Evolutionary conservation across 306 rosid species (phyloP).

Genomic region (Astragalus membranaceus): DNA sequence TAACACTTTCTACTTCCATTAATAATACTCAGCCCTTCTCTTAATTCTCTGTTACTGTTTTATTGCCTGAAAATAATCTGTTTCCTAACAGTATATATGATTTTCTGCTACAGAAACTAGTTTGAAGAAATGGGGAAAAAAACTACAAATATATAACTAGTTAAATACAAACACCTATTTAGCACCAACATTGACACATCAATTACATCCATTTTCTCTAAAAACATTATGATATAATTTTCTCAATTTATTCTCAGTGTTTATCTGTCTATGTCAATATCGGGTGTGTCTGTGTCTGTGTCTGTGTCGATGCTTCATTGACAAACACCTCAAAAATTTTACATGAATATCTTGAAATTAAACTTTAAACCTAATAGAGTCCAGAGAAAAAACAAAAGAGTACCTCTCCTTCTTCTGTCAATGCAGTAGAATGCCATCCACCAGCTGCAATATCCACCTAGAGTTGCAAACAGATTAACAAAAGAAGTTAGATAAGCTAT

Average conservation of each 20-base stretch:
- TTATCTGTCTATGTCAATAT: too few relatives aligned
- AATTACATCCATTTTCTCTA: too few relatives aligned
- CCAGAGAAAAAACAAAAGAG: slow-evolving; percentile 2
- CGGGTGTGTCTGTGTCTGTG: too few relatives aligned
- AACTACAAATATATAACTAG: neutral
- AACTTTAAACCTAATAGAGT: slow-evolving; percentile 17
- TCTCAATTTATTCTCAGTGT: too few relatives aligned
- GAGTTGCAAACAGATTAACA: slow-evolving; percentile 4
- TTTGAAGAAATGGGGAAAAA: neutral
- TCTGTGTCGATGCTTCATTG: too few relatives aligned
- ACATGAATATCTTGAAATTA: neutral
- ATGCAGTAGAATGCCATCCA: slow-evolving; percentile 98
- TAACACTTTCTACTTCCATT: too few relatives aligned
- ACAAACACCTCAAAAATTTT: neutral
- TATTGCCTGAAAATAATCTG: too few relatives aligned
- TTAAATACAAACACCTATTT: neutral
- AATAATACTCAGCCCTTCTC: too few relatives aligned
- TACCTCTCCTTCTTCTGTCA: slow-evolving; percentile 94
- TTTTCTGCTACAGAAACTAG: neutral
- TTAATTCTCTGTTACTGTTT: too few relatives aligned
- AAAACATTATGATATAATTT: too few relatives aligned
- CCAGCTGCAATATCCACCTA: slow-evolving; percentile 99
- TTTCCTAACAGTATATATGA: too few relatives aligned
- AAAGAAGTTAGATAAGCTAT: slow-evolving; percentile 10
- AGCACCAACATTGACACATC: too few relatives aligned